Evolutionary conservation across 768 basidiomycete genomes (phyloP).

Genomic region (Rhodotorula toruloides): DNA sequence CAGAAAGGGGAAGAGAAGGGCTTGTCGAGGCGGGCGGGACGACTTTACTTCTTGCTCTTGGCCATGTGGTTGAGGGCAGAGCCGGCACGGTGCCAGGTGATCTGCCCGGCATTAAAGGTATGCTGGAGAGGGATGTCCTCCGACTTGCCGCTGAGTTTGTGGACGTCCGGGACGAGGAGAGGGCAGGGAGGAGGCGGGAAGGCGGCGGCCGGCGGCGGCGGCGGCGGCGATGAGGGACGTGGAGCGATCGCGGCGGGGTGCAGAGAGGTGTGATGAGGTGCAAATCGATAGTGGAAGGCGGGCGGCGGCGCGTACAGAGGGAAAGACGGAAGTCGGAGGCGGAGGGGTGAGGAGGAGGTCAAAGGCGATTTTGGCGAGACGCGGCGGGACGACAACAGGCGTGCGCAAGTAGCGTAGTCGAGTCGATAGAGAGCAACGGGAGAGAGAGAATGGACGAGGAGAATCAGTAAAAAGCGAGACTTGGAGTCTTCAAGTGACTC

Average conservation of each 20-base stretch:
- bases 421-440: too few relatives aligned
- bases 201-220: too few relatives aligned
- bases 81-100: conserved; percentile 91
- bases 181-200: neutral
- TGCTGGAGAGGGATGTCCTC: conserved; percentile 34
- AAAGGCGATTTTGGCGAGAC: neutral
- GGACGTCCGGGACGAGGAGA: neutral
- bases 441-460: too few relatives aligned
- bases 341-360: too few relatives aligned
- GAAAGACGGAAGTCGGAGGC: too few relatives aligned
- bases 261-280: too few relatives aligned
- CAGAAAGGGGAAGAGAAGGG: neutral
- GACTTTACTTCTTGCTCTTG: neutral
- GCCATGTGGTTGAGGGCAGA: conserved; percentile 70
- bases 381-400: too few relatives aligned
- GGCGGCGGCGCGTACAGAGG: too few relatives aligned
- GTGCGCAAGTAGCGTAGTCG: too few relatives aligned
- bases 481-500: neutral
- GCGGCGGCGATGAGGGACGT: too few relatives aligned
- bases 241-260: too few relatives aligned
- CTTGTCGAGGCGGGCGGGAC: neutral
- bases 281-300: too few relatives aligned
- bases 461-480: neutral
- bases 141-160: conserved; percentile 13
- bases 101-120: conserved; percentile 87